Evolutionary conservation across 805 yeast genomes (phyloP).

Genomic region (Teunomyces cretensis): DNA sequence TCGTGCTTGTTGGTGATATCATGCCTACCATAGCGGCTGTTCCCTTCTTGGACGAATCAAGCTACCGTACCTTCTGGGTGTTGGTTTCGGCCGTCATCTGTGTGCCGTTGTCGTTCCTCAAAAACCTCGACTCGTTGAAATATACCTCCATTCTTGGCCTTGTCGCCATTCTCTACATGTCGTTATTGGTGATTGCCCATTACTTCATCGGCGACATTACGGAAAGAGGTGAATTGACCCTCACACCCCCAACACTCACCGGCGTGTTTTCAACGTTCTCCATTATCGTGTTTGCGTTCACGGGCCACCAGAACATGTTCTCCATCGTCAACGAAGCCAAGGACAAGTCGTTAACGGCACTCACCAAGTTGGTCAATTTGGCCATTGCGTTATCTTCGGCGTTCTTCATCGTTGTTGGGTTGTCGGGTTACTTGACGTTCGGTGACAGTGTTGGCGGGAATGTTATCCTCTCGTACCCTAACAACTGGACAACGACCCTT

Average conservation of each 20-base stretch:
- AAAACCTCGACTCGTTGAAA: constrained; percentile 76
- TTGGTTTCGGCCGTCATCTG: constrained; percentile 43
- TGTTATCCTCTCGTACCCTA: constrained; percentile 74
- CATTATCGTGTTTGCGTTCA: constrained; percentile 90
- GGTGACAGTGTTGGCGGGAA: constrained; percentile 81
- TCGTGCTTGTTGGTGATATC: constrained; percentile 69
- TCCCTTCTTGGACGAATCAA: constrained; percentile 17
- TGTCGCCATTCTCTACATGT: constrained; percentile 74
- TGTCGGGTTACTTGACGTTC: constrained; percentile 81
- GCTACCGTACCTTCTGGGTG: constrained; percentile 59
- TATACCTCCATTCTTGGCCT: constrained; percentile 84
- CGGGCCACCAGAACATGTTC: constrained; percentile 95
- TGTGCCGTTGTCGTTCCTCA: constrained; percentile 70
- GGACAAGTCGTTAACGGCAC: constrained; percentile 48
- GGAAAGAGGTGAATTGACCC: constrained; percentile 26
- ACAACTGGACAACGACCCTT: constrained; percentile 57
- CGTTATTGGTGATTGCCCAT: constrained; percentile 72
- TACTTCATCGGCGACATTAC: constrained; percentile 55
- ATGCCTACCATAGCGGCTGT: constrained; percentile 54
- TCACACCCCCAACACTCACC: constrained; percentile 41
- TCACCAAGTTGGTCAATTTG: constrained; percentile 46
- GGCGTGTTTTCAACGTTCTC: constrained; percentile 72
- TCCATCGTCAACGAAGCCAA: constrained; percentile 79
- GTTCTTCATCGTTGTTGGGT: constrained; percentile 71
- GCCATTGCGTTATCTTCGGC: constrained; percentile 61